Evolutionary conservation across 371 early-diverging fungal genomes (phyloP).

Genomic region (Entomophthora muscae): DNA sequence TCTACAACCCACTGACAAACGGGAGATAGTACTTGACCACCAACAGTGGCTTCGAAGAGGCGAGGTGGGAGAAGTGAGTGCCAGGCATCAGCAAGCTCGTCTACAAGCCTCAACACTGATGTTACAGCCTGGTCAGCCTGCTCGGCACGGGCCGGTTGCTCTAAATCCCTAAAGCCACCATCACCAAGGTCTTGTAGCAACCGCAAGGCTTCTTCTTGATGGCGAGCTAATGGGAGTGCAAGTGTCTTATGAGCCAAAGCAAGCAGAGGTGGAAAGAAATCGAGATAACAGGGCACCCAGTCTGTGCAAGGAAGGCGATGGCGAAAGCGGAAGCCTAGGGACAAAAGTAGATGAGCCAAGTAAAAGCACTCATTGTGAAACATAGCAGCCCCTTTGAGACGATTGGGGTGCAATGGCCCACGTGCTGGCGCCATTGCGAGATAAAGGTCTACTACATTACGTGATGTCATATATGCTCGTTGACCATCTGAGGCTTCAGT

Average conservation of each 20-base stretch:
- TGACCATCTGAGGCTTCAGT: not conserved
- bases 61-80: not conserved
- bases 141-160: not conserved
- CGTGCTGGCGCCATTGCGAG: not conserved
- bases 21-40: not conserved
- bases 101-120: not conserved
- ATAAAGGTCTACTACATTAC: not conserved
- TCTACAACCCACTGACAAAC: not conserved
- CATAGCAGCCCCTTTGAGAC: not conserved
- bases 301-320: not conserved
- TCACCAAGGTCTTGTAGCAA: not conserved
- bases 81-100: not conserved
- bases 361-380: not conserved
- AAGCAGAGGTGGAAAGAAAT: not conserved
- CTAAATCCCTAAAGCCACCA: not conserved
- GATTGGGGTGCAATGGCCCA: not conserved
- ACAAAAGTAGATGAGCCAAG: not conserved
- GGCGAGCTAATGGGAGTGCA: not conserved
- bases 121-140: not conserved
- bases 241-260: not conserved
- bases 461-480: not conserved
- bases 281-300: not conserved
- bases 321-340: not conserved
- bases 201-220: not conserved
- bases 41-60: not conserved